Conservation (phyloP, 495 filamentous ascomycete genomes). For the Hypomontagnella submonticulosa region DNA sequence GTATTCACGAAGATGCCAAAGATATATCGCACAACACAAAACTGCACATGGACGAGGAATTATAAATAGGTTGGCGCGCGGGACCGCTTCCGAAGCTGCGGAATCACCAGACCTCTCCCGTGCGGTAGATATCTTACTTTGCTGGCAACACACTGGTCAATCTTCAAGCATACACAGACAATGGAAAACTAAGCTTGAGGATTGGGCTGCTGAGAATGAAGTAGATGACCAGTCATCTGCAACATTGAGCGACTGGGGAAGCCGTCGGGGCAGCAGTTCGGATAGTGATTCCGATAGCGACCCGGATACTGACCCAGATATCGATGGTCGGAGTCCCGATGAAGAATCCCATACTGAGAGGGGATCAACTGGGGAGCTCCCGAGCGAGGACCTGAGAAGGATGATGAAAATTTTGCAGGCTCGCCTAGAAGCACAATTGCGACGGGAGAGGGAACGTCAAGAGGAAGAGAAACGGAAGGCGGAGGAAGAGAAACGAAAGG, state of each 20-base stretch:
- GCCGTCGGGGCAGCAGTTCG: too few relatives aligned
- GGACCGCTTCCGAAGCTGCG: constrained; percentile 5
- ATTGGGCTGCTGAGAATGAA: background rate
- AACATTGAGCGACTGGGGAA: too few relatives aligned
- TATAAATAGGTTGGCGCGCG: constrained; percentile 6
- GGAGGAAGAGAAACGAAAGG: background rate
- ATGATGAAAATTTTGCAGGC: background rate
- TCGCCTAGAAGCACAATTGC: constrained; percentile 1
- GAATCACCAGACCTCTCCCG: constrained; percentile 17
- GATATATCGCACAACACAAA: constrained; percentile 6
- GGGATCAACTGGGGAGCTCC: background rate
- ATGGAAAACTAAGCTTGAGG: constrained; percentile 15
- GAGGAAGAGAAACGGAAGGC: background rate
- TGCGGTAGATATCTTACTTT: constrained; percentile 15
- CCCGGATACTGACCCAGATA: too few relatives aligned
- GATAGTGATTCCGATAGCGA: background rate
- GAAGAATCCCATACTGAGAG: constrained; percentile 2
- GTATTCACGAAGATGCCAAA: constrained; percentile 13
- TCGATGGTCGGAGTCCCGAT: background rate
- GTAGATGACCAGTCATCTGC: background rate
- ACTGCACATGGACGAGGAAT: background rate
- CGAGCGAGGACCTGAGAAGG: background rate
- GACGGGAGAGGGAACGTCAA: background rate
- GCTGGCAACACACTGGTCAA: constrained; percentile 9
- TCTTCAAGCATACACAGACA: background rate